Evolutionary conservation across 73 alveolate genomes (phyloP), one percentile per base, ranked within the genome.

Genomic region (Paramecium sexaurelia): DNA sequence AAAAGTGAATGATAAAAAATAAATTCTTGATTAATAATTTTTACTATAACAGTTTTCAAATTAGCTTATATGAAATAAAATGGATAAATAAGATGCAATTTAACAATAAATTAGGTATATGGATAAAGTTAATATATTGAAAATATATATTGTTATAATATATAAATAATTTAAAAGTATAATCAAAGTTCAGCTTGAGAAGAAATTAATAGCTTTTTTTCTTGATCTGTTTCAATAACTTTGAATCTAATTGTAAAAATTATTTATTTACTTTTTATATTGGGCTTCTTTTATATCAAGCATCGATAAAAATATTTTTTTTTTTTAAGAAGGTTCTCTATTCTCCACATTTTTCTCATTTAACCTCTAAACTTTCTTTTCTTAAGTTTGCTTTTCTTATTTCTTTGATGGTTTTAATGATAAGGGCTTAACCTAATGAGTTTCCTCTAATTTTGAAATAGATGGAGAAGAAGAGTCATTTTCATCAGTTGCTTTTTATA

Each of bases 401-500:
- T 51, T 51, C 17, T 51, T 51, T 10, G 67, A 5, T 51, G 19
- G 17, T 51, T 51, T 51, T 20, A 51, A 51, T 51, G 67, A 1
- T 51, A 51, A n/a, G 1, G 32, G 67, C 13, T 51, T 51, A 51
- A 51, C 67, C 17, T 19, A 20, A 61, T 22, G 45, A 11, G 83
- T 61, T 26, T 61, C 83, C 8, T 61, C 83, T 13, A 29, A 32
- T 61, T 61, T 61, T 26, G 83, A 61, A 61, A 61, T 29, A 9
- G 83, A 61, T 61, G 83, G 83, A 29, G 83, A 61, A 15, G 83
- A 61, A 1, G 43, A 61, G 13, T 61, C 83, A 61, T 61, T 61
- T 29, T 61, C 83, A 10, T 61, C 83, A 61, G 43, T 32, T 61
- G 83, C 7, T 61, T 61, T 61, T 61, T 7, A 26, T 29, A 61